Percentiles rank a stretch among this genome's conserved stretches.
phyloP scores from a whole-genome alignment of 2,329 filamentous ascomycete species.

The Chlorencoelia australis region DNA sequence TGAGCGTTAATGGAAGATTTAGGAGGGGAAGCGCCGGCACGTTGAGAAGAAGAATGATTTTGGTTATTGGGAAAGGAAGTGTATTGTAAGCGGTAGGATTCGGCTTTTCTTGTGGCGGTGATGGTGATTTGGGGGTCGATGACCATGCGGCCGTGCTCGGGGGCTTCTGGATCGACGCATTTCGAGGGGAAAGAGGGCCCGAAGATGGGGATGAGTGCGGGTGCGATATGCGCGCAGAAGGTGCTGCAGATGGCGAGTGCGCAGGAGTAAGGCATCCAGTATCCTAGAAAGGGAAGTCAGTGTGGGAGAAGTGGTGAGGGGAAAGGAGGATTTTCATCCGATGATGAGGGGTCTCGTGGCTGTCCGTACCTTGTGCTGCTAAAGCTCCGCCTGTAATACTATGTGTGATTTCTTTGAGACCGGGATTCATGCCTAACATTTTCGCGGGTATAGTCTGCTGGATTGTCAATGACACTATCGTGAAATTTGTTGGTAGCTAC shows the following conservation, averaged over 20 bases:
- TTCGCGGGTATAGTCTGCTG: constrained; percentile 90
- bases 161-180: constrained; percentile 56
- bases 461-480: no score
- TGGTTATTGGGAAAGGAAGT: no score
- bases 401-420: constrained; percentile 79
- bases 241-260: constrained; percentile 80
- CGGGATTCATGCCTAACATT: constrained; percentile 67
- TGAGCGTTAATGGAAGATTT: constrained; percentile 12
- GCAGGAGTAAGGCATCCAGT: constrained; percentile 90
- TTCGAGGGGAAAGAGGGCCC: constrained; percentile 67
- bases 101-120: constrained; percentile 41
- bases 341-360: neutral
- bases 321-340: neutral
- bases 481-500: no score
- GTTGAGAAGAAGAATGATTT: no score
- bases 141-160: constrained; percentile 56
- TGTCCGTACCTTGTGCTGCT: constrained; percentile 72
- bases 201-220: constrained; percentile 82
- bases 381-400: constrained; percentile 92
- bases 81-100: constrained; percentile 30
- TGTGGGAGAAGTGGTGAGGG: neutral
- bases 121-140: constrained; percentile 49
- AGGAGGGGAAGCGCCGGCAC: no score
- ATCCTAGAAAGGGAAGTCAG: constrained; percentile 48
- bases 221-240: constrained; percentile 78